Evolutionary conservation across 768 basidiomycete species (phyloP), one percentile per base, ranked within the genome.

Genomic region (Auricularia cornea): DNA sequence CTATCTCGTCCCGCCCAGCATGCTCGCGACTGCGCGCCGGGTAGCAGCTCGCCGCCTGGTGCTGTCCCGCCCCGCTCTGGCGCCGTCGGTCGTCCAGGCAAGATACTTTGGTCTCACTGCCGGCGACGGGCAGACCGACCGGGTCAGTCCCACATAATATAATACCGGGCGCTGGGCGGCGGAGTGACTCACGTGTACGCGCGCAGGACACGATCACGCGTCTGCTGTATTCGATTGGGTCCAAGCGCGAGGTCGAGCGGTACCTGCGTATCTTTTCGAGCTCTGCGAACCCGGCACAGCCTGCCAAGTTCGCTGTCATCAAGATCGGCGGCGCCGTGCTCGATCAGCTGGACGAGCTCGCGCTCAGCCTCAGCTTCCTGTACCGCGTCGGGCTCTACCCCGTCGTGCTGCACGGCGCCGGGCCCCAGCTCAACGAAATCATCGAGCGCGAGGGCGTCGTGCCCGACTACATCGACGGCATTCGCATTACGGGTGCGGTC

Each of bases 321-420:
- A 99, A 99, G 78, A 87, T 99, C 69, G 97, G 97, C 64, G 97
- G 97, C 57, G 96, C 92, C 8, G 95, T 98, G 51, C 82, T 99
- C 5, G 90, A 88, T 70, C 85, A 98, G 64, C 78, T 98, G 60
- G 90, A 98, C 66, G 95, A 98, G 67, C 86, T 99, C 57, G 94
- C 95, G 3, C 85, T 95, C 60, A 96, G 91, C 66, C 82, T 99
- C 69, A 95, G 93, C 76, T 99, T 98, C 81, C 80, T 99, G 64
- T 96, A 96, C 77, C 87, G 94, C 33, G 89, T 99, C 59, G 97
- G 97, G 3, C 84, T 99, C n/a, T 99, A 96, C 77, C 97, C 97
- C 0, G 90, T 99, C 64, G 86, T 99, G 59, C 83, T 99, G 4
- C 97, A 99, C 77, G 97, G 97, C 59, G 96, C 88, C 65, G 96